Evolutionary conservation across 1,139 yeast genomes (phyloP).

Genomic region (Trichomonascaceae sp.): DNA sequence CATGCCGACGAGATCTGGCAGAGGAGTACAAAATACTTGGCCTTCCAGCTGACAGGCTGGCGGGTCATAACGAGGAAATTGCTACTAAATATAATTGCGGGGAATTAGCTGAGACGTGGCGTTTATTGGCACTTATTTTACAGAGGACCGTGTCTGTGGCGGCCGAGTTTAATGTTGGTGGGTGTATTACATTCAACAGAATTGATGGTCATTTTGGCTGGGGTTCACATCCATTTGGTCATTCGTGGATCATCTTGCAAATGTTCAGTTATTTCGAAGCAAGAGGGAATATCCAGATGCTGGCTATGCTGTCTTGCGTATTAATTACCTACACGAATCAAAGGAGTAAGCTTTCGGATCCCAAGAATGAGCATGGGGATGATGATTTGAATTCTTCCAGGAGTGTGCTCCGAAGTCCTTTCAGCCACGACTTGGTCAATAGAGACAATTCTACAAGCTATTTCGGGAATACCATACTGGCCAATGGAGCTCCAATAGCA

Average conservation of each 20-base stretch:
- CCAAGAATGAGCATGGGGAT: background rate
- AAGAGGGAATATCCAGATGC: conserved; percentile 72
- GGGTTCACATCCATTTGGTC: conserved; percentile 82
- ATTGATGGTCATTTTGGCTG: conserved; percentile 37
- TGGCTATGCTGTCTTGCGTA: conserved; percentile 81
- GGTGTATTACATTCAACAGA: background rate
- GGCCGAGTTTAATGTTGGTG: background rate
- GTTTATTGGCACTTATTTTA: conserved; percentile 34
- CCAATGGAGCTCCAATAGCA: conserved; percentile 13
- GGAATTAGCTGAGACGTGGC: conserved; percentile 76
- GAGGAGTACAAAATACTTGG: conserved; percentile 68
- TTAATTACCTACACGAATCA: conserved; percentile 22
- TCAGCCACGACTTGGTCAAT: conserved; percentile 15
- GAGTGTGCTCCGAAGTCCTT: conserved; percentile 12
- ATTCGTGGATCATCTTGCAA: conserved; percentile 62
- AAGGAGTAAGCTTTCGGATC: background rate
- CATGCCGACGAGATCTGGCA: conserved; percentile 73
- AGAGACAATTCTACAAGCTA: conserved; percentile 15
- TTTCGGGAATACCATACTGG: conserved; percentile 8
- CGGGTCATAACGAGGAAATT: conserved; percentile 63
- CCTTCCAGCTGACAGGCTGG: conserved; percentile 56
- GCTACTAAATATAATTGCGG: conserved; percentile 58
- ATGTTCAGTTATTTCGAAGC: conserved; percentile 60
- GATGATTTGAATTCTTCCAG: background rate
- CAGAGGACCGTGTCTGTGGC: conserved; percentile 15